phyloP scores from a whole-genome alignment of 1,139 yeast species.

The Geotrichum cucujoidarum region DNA sequence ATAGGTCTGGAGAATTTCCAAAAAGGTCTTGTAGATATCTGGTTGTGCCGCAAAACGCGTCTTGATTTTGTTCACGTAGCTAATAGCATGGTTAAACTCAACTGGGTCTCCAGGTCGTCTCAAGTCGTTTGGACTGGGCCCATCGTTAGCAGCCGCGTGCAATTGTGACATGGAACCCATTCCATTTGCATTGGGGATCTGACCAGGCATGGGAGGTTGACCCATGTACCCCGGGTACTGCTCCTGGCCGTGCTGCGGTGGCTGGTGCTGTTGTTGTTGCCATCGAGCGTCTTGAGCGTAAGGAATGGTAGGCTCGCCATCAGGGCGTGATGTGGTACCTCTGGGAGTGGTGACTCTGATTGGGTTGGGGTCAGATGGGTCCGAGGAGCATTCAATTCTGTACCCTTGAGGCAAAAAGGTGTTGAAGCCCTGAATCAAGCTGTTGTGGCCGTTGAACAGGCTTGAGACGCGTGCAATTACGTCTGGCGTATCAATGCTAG shows the following conservation, averaged over 20 bases:
- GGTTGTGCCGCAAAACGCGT: slow-evolving; percentile 92
- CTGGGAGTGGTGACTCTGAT: slow-evolving; percentile 93
- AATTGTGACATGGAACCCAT: slow-evolving; percentile 36
- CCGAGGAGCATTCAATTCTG: slow-evolving; percentile 83
- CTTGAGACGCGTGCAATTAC: slow-evolving; percentile 93
- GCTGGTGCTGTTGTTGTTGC: slow-evolving; percentile 13
- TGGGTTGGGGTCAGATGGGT: slow-evolving; percentile 87
- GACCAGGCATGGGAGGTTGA: not conserved
- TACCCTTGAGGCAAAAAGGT: slow-evolving; percentile 98
- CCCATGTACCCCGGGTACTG: slow-evolving; percentile 10
- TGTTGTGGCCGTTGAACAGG: slow-evolving; percentile 87
- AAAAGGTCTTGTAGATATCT: slow-evolving; percentile 87
- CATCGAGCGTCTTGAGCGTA: slow-evolving; percentile 19
- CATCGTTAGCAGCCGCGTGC: slow-evolving; percentile 40
- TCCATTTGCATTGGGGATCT: slow-evolving; percentile 1
- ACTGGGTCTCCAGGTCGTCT: slow-evolving; percentile 67
- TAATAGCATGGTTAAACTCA: slow-evolving; percentile 94
- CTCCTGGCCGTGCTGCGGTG: slow-evolving; percentile 5
- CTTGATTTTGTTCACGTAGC: slow-evolving; percentile 91
- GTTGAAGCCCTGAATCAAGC: slow-evolving; percentile 91
- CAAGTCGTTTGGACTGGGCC: slow-evolving; percentile 23
- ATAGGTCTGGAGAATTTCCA: slow-evolving; percentile 92
- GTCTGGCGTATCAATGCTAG: slow-evolving; percentile 92
- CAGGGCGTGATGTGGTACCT: slow-evolving; percentile 75
- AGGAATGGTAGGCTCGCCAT: slow-evolving; percentile 34